Conservation (phyloP, 495 filamentous ascomycete genomes). For the Tuber brumale region DNA sequence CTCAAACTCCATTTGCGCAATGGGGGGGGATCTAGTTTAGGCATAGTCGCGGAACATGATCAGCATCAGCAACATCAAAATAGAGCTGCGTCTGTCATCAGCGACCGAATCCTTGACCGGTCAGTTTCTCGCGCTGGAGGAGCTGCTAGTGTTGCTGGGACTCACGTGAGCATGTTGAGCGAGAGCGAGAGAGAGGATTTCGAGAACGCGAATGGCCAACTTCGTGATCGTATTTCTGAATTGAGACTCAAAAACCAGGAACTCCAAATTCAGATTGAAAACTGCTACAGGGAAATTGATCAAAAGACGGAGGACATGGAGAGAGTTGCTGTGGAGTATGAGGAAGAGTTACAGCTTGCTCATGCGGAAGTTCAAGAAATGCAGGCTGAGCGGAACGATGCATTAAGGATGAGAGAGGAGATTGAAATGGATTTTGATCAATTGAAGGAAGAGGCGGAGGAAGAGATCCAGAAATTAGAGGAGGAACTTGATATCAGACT, state of each 20-base stretch:
- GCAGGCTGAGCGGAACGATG: constrained; percentile 80
- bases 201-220: constrained; percentile 70
- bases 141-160: constrained; percentile 45
- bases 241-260: constrained; percentile 79
- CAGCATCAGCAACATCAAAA: constrained; percentile 9
- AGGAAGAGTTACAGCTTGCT: constrained; percentile 68
- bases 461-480: constrained; percentile 77
- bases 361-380: constrained; percentile 75
- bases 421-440: constrained; percentile 74
- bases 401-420: constrained; percentile 66
- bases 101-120: constrained; percentile 82
- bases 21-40: constrained; percentile 44
- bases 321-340: constrained; percentile 55
- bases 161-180: constrained; percentile 50
- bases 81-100: constrained; percentile 26
- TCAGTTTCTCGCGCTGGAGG: constrained; percentile 77
- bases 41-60: constrained; percentile 12
- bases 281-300: constrained; percentile 55
- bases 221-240: constrained; percentile 78
- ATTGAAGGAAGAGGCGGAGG: constrained; percentile 70
- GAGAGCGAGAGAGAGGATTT: constrained; percentile 79
- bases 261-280: constrained; percentile 49
- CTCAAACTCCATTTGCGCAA: constrained; percentile 78
- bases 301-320: constrained; percentile 57
- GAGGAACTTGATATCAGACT: constrained; percentile 65